Conservation (phyloP, 2,329 filamentous ascomycete species). For the Neodidymelliopsis sp. region DNA sequence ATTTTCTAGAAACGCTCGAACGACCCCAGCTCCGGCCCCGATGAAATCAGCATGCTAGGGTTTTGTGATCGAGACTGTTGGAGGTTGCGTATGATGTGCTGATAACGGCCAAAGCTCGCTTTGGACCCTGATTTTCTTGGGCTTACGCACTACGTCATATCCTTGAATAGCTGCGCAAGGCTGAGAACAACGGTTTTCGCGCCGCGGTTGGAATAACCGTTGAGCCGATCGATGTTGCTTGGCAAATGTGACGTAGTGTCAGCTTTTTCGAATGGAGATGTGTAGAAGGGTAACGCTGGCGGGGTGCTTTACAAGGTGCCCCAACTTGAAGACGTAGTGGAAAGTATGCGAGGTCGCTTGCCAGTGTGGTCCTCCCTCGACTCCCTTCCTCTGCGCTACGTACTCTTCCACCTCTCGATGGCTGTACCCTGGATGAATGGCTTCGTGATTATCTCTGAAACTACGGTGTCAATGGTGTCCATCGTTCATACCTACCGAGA, state of each 20-base stretch:
- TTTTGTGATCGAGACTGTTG: slow-evolving; percentile 9
- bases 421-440: too few species aligned
- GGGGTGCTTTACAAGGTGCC: not conserved
- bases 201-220: not conserved
- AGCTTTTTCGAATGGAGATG: not conserved
- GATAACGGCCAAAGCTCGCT: not conserved
- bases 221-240: slow-evolving; percentile 6
- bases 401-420: too few species aligned
- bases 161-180: slow-evolving; percentile 21
- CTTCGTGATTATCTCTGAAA: too few species aligned
- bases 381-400: too few species aligned
- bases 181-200: slow-evolving; percentile 6
- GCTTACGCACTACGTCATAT: slow-evolving; percentile 27
- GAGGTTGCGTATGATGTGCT: not conserved
- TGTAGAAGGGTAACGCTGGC: not conserved
- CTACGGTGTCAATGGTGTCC: too few species aligned
- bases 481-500: too few species aligned
- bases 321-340: too few species aligned
- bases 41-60: slow-evolving; percentile 21
- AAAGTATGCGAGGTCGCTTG: too few species aligned
- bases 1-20: slow-evolving; percentile 10
- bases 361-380: too few species aligned
- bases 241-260: slow-evolving; percentile 2
- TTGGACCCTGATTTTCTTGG: slow-evolving; percentile 16
- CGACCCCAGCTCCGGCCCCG: slow-evolving; percentile 13